Evolutionary conservation across 2,329 filamentous ascomycete genomes (phyloP), one percentile per base, ranked within the genome.

Genomic region (Lachnellula cervina): DNA sequence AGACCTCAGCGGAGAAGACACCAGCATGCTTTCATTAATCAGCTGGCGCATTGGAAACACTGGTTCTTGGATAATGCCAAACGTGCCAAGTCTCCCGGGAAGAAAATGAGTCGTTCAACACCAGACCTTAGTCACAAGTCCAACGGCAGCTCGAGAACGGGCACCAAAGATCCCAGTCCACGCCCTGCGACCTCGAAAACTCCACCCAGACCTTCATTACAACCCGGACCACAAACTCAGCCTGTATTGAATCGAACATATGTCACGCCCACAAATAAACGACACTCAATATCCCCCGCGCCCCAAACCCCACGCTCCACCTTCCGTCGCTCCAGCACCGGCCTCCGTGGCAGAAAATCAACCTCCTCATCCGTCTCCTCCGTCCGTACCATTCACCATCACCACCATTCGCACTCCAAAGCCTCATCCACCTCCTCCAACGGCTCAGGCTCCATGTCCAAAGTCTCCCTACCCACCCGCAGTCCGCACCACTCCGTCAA

Each of bases 301-400:
- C 93, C 94, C 0, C 72, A 97, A 42, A 97, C 94, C 0, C 93
- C 94, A 3, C 87, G 91, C 40, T 91, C 90, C 5, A 89, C 89
- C 0, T 88, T 95, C 66, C 85, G 94, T 11, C 87, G 91, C 37
- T 84, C 90, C 2, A 96, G 90, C 5, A 83, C 81, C 44, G 92
- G 93, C 32, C 80, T 97, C 45, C 84, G 92, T 28, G 93, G 94
- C 38, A 84, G 94, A 58, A 97, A 97, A 71, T 97, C 93, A 0
- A 99, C 94, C 0, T 97, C 91, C 0, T 96, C 91, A 0, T 97
- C 92, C 0, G 86, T 99, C 16, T 97, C 91, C 0, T 96, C 91
- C 0, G 87, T 99, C 55, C 87, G 94, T 56, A 95, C 89, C 45
- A 90, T 97, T 68, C 91, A 93, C 66, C 89, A 92, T 63, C 87